Evolutionary conservation across 2,329 filamentous ascomycete species (phyloP).

Genomic region (Colletotrichum sojae): DNA sequence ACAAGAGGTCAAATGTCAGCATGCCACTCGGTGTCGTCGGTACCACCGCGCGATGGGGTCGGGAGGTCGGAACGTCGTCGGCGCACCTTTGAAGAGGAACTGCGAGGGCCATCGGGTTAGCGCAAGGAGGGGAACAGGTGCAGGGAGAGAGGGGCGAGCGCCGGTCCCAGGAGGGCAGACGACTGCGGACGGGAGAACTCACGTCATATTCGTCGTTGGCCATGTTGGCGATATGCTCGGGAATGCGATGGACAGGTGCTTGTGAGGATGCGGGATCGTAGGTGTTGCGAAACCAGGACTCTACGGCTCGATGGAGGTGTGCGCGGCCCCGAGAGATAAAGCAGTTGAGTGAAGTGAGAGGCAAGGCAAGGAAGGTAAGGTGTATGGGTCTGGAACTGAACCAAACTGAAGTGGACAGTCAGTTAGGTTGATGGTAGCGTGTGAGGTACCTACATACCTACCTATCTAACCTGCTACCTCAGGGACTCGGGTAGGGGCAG

Average conservation of each 20-base stretch:
- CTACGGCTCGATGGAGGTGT: constrained; percentile 37
- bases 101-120: constrained; percentile 55
- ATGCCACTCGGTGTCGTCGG: constrained; percentile 11
- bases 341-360: constrained; percentile 36
- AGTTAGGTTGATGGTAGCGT: constrained; percentile 16
- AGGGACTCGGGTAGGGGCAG: constrained; percentile 12
- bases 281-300: constrained; percentile 41
- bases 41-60: constrained; percentile 24
- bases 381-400: constrained; percentile 41
- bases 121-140: constrained; percentile 44
- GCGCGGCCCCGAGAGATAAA: constrained; percentile 42
- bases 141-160: constrained; percentile 42
- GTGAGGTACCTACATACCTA: background rate
- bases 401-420: constrained; percentile 36
- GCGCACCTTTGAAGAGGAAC: constrained; percentile 98
- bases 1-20: constrained; percentile 50
- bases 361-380: constrained; percentile 33
- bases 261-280: constrained; percentile 45
- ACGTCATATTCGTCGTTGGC: constrained; percentile 99
- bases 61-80: constrained; percentile 45
- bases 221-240: constrained; percentile 72
- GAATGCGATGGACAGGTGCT: constrained; percentile 42
- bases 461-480: too few relatives aligned
- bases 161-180: constrained; percentile 16
- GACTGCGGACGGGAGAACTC: constrained; percentile 57